Evolutionary conservation across 1,284 basidiomycete species (phyloP).

Genomic region (Puccinia horiana): DNA sequence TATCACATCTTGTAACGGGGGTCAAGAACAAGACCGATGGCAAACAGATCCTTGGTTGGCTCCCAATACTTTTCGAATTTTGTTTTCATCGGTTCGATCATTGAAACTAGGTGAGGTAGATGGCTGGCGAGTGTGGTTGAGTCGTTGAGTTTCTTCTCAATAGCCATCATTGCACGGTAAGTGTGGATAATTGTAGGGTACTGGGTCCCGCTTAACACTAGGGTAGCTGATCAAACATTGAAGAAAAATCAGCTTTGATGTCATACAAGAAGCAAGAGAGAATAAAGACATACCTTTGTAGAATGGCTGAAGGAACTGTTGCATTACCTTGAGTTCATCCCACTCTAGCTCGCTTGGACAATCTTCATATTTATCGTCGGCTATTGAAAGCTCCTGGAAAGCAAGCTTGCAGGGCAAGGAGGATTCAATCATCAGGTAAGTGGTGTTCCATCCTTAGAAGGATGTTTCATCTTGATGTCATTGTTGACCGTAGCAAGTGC

Average conservation of each 20-base stretch:
- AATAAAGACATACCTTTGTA: neutral
- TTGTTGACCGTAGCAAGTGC: neutral
- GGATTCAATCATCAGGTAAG: neutral
- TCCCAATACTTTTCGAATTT: slow-evolving; percentile 4
- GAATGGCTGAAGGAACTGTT: neutral
- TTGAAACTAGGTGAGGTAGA: neutral
- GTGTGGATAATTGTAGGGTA: neutral
- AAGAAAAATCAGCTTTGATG: too few species aligned
- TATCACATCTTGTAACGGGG: slow-evolving; percentile 5
- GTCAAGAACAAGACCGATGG: slow-evolving; percentile 1
- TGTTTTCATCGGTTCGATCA: neutral
- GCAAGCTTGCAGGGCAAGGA: neutral
- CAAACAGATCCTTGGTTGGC: neutral
- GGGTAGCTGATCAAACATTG: neutral
- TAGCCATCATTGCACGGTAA: neutral
- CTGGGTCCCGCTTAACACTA: neutral
- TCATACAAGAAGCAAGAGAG: neutral
- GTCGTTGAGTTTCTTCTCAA: neutral
- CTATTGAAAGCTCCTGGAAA: neutral
- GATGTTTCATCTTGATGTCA: neutral
- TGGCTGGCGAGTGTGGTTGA: neutral
- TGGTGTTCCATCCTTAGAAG: slow-evolving; percentile 6
- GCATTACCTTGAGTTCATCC: neutral
- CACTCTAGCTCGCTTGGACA: neutral
- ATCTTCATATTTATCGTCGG: neutral